phyloP scores from a whole-genome alignment of 2,329 filamentous ascomycete species.

The Xenosphaeropsis pyriputrescens region DNA sequence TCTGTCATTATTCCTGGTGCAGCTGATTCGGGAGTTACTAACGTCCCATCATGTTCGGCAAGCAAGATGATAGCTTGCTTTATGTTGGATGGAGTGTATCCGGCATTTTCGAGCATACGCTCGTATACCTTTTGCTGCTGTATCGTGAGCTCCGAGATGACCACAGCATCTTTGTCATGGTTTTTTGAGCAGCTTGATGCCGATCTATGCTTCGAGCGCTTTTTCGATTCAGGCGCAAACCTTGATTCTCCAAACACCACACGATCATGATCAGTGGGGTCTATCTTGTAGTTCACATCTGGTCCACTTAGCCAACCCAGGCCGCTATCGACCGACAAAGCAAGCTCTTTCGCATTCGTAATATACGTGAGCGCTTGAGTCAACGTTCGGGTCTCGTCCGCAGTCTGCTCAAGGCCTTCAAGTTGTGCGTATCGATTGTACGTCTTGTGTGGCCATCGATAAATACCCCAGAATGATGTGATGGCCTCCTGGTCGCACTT shows the following conservation, averaged over 20 bases:
- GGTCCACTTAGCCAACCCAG: slow-evolving; percentile 53
- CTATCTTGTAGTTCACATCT: slow-evolving; percentile 34
- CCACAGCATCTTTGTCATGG: not conserved
- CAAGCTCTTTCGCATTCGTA: slow-evolving; percentile 42
- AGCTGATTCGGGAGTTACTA: not conserved
- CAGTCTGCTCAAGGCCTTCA: slow-evolving; percentile 43
- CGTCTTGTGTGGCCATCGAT: slow-evolving; percentile 44
- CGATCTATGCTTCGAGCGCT: not conserved
- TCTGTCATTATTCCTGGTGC: not conserved
- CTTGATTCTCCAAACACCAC: slow-evolving; percentile 29
- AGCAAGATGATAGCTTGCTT: slow-evolving; percentile 8
- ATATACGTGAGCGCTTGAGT: slow-evolving; percentile 43
- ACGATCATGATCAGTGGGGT: slow-evolving; percentile 19
- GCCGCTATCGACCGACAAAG: slow-evolving; percentile 50
- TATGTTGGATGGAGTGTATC: slow-evolving; percentile 9
- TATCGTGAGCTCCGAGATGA: not conserved
- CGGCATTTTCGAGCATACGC: slow-evolving; percentile 13
- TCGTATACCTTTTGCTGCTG: not conserved
- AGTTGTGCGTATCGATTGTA: slow-evolving; percentile 45
- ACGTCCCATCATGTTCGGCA: slow-evolving; percentile 4
- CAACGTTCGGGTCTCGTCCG: slow-evolving; percentile 48
- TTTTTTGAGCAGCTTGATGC: not conserved
- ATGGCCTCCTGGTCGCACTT: slow-evolving; percentile 39
- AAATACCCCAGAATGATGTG: slow-evolving; percentile 46
- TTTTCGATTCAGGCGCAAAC: slow-evolving; percentile 20